Evolutionary conservation across 345 rosid species (phyloP).

Genomic region (Hibiscus syriacus): DNA sequence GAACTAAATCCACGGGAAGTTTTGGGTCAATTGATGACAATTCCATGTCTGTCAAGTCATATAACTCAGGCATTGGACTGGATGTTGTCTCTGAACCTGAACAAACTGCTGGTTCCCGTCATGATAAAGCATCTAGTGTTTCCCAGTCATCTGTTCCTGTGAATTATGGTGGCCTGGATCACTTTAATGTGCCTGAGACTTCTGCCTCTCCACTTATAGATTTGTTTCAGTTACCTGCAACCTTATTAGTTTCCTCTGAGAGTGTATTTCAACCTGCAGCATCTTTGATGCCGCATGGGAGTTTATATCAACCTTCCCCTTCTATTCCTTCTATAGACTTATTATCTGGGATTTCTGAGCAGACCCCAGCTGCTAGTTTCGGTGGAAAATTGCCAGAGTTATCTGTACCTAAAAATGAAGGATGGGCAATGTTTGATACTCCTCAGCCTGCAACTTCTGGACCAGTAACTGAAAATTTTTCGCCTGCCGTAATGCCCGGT

Average conservation of each 20-base stretch:
- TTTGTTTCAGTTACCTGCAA: conserved; percentile 54
- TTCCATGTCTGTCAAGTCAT: conserved; percentile 52
- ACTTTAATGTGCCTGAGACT: conserved; percentile 26
- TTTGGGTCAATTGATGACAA: conserved; percentile 56
- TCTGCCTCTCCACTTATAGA: conserved; percentile 46
- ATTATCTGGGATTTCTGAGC: conserved; percentile 39
- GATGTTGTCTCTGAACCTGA: conserved; percentile 44
- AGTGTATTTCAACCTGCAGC: conserved; percentile 30
- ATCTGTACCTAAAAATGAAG: conserved; percentile 47
- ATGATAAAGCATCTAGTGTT: conserved; percentile 27
- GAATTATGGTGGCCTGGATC: conserved; percentile 38
- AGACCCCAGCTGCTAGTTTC: conserved; percentile 28
- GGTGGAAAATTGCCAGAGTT: conserved; percentile 24
- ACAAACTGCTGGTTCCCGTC: conserved; percentile 28
- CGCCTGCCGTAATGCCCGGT: conserved; percentile 21
- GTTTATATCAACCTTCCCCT: conserved; percentile 38
- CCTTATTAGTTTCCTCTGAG: conserved; percentile 31
- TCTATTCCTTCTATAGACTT: conserved; percentile 38
- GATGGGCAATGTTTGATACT: conserved; percentile 92
- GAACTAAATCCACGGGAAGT: conserved; percentile 71
- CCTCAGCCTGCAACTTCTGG: conserved; percentile 32
- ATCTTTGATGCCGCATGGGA: conserved; percentile 23
- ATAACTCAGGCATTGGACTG: conserved; percentile 39
- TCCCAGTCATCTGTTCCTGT: conserved; percentile 26
- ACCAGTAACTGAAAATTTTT: conserved; percentile 21